Conservation (phyloP, 1,139 yeast genomes). For the Saccharomyces hybrid region DNA sequence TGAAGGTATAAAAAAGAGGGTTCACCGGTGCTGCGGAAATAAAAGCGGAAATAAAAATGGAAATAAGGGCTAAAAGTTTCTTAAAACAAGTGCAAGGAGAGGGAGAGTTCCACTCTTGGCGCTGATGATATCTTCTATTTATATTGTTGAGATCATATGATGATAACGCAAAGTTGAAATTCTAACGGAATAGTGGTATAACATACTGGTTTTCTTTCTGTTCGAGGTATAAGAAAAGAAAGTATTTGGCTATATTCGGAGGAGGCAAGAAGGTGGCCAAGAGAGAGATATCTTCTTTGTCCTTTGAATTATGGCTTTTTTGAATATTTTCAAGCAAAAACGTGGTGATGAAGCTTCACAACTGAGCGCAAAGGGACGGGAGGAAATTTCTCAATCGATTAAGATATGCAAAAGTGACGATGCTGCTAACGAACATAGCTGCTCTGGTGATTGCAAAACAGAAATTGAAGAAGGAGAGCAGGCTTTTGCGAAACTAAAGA, state of each 20-base stretch:
- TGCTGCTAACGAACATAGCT: background rate
- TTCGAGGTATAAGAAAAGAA: background rate
- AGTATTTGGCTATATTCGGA: background rate
- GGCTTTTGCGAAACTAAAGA: conserved; percentile 34
- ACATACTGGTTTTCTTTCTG: background rate
- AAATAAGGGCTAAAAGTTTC: background rate
- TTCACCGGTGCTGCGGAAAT: background rate
- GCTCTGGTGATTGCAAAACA: conserved; percentile 12
- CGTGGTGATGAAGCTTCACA: background rate
- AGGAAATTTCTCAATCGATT: conserved; percentile 8
- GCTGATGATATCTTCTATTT: background rate
- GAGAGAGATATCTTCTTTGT: background rate
- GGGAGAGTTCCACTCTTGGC: background rate
- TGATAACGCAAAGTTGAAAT: background rate
- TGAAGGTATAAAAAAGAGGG: background rate
- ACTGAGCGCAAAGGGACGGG: conserved; percentile 1
- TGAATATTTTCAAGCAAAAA: background rate
- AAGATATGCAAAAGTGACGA: conserved; percentile 4
- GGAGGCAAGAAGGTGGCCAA: background rate
- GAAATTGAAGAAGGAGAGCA: conserved; percentile 19
- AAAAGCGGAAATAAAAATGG: background rate
- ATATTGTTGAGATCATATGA: background rate
- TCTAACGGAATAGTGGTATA: background rate
- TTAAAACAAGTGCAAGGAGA: background rate
- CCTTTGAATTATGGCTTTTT: background rate